Evolutionary conservation across 2,329 filamentous ascomycete genomes (phyloP).

Genomic region (Pseudocercospora macadamiae): DNA sequence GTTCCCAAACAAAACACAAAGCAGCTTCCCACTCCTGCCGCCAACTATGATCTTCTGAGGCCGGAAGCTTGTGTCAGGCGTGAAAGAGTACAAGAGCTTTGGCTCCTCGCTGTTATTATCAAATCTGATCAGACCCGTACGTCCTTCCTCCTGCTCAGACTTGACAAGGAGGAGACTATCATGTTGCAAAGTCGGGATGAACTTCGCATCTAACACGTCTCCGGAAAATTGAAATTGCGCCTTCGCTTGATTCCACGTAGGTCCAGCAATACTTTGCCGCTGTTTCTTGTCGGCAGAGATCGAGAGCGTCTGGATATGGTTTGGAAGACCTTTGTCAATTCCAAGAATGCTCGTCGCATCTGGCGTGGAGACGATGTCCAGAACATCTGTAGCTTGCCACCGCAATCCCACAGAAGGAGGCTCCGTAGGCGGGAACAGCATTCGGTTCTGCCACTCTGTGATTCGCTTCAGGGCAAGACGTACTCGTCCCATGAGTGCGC

Average conservation of each 20-base stretch:
- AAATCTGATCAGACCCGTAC: neutral
- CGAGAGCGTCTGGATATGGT: neutral
- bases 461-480: conserved; percentile 40
- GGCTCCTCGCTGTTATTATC: no score
- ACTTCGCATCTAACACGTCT: conserved; percentile 14
- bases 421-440: conserved; percentile 29
- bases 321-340: neutral
- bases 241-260: neutral
- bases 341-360: neutral
- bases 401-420: conserved; percentile 3
- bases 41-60: conserved; percentile 59
- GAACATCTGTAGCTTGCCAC: conserved; percentile 2
- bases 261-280: neutral
- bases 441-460: conserved; percentile 46
- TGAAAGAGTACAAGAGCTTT: conserved; percentile 52
- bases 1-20: conserved; percentile 58
- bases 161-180: conserved; percentile 2
- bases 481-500: conserved; percentile 29
- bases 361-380: conserved; percentile 19
- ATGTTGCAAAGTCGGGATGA: conserved; percentile 6
- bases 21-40: conserved; percentile 56
- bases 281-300: neutral
- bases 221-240: neutral
- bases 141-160: neutral
- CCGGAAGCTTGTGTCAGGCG: conserved; percentile 46